A percentile compares a stretch with the other conserved stretches of the same genome.
Evolutionary conservation across 169 alveolate genomes (phyloP).

Genomic region (Eimeria sp.): DNA sequence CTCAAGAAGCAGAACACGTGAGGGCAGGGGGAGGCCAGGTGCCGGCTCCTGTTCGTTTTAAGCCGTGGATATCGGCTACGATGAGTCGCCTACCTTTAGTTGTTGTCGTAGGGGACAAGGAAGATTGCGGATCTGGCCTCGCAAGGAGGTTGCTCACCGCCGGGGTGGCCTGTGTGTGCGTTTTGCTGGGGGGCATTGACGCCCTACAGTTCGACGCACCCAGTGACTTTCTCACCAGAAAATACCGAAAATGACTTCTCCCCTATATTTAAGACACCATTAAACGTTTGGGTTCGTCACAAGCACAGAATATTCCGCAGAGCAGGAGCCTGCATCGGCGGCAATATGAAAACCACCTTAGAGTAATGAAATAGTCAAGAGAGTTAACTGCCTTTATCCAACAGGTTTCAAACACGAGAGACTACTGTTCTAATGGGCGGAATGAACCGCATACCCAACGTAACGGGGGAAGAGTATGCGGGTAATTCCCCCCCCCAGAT

Average conservation of each 20-base stretch:
- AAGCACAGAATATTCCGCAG: neutral
- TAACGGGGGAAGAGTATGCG: too few relatives aligned
- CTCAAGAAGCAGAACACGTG: constrained; percentile 16
- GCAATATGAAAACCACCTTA: neutral
- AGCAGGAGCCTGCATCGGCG: neutral
- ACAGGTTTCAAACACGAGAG: too few relatives aligned
- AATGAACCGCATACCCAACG: too few relatives aligned
- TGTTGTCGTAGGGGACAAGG: constrained; percentile 67
- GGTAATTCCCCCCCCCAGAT: too few relatives aligned
- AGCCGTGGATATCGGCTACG: constrained; percentile 1
- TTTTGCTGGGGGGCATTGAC: constrained; percentile 69
- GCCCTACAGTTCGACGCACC: constrained; percentile 77
- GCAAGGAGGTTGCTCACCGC: constrained; percentile 69
- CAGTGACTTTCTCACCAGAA: constrained; percentile 9
- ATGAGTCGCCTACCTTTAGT: constrained; percentile 34
- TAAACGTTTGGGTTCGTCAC: neutral
- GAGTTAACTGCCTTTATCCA: neutral
- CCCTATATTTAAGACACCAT: neutral
- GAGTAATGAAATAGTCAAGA: neutral
- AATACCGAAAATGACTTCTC: neutral
- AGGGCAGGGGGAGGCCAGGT: neutral
- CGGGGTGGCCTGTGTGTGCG: constrained; percentile 69
- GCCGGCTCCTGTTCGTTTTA: neutral
- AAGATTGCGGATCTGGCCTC: constrained; percentile 52
- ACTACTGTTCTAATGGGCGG: too few relatives aligned